Evolutionary conservation across 2,329 filamentous ascomycete genomes (phyloP), one percentile per base, ranked within the genome.

Genomic region (Aspergillus puulaauensis): DNA sequence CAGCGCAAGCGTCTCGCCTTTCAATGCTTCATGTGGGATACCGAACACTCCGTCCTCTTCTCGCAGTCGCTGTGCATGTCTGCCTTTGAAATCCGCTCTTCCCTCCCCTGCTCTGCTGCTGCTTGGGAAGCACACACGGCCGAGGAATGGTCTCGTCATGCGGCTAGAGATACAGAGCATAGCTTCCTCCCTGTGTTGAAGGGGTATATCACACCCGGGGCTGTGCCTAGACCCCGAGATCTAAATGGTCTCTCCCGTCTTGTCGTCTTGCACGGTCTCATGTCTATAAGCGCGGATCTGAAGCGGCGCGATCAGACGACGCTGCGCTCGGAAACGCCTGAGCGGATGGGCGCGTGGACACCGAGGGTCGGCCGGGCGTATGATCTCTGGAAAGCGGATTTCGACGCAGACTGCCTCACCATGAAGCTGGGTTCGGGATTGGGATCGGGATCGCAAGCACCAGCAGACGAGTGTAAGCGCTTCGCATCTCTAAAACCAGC

Each of bases 61-160:
- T 86, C 83, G n/a, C 85, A 87, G 65, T 86, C 83, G 4, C 77
- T 88, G 0, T 87, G 85, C 70, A 87, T 87, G 84, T 87, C 83
- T 1, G 83, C 84, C 0, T 87, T 87, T 50, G 85, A 87, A 63
- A 76, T 88, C 1, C 79, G 83, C 0, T 78, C 84, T 0, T 76
- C 79, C 2, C 68, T 87, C 2, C 85, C 85, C 0, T 86, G 83
- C 63, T 76, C 79, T 41, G 77, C 84, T 50, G 67, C 74, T 0
- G 64, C 82, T 0, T 88, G 85, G 85, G 84, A 87, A 66, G 83
- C 85, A 2, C 69, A 76, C 1, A 79, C 82, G 0, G 79, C 83
- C 0, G 73, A 77, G 6, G 76, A 79, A 37, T 85, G 84, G 83
- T 73, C 74, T 1, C 74, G 76, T 2, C 62, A 77, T 6, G 76